Base-by-base conservation (phyloP, 768 basidiomycete genomes). In the Lyophyllum shimeji region DNA sequence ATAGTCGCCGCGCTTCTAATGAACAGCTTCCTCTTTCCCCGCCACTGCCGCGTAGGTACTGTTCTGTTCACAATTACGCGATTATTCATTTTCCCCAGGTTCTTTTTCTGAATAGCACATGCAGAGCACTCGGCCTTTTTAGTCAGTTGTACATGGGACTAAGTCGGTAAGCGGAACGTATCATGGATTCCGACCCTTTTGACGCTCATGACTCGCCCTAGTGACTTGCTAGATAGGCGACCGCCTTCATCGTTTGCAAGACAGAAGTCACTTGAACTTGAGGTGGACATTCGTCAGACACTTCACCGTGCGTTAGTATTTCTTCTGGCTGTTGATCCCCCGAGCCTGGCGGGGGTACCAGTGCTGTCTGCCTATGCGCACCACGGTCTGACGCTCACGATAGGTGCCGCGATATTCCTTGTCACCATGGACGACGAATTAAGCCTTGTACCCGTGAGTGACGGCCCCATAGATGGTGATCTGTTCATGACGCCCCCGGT, bases 1-100 rank as follows among this genome's bases (percentile, higher is more conserved):
- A 79, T 82, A 50, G 57, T 80, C 23, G 71, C 71, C 13, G 81
- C 79, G 3, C 61, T 82, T 8, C 39, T 71, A 24, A 68, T 76
- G 67, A 81, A 79, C 58, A 74, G 71, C 27, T 44, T 80, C 5
- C 52, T 81, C 7, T 81, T 77, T 57, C 80, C 79, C 43, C 71
- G 75, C 42, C 77, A 81, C 58, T 75, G 76, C 62, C 68, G 78
- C 49, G 78, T 79, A 61, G 29, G 29, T 29, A 29, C 29, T 27
- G 69, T 55, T 17, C 15, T 33, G 18, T 44, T 39, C 49, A 29
- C 24, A 13, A 24, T 40, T 5, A 46, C 2, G 40, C 24, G 20
- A 31, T 18, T 50, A 23, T 50, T 25, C n/a, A 17, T n/a, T 55
- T 52, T 24, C 8, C 4, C 18, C 46, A 78, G 78, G 69, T 76